These are phyloP conservation scores for Erodium maritimum DNA, from an alignment of 345 rosid species.

Conservation along the genomic window DNA sequence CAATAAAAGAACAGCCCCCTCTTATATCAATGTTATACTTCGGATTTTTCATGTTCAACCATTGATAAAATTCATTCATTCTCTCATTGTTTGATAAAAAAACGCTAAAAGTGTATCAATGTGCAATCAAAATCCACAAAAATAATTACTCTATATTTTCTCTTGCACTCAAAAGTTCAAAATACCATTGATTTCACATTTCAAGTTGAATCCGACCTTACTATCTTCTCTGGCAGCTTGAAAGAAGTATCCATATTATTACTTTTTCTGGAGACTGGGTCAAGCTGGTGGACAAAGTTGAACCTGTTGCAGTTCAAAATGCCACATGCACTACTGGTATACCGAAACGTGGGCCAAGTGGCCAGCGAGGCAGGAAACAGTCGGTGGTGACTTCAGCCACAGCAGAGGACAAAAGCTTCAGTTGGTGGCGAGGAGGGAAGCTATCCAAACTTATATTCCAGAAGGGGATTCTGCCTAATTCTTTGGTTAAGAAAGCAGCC, in stretches of 20 bases:
- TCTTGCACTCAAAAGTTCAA: no score
- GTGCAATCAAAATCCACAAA: no score
- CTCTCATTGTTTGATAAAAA: no score
- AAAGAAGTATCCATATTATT: conserved; percentile 47
- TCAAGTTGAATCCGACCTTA: conserved; percentile 4
- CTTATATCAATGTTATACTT: background rate
- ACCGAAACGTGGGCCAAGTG: conserved; percentile 59
- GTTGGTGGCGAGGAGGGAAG: conserved; percentile 91
- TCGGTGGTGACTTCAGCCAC: conserved; percentile 28
- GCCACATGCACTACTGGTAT: conserved; percentile 26
- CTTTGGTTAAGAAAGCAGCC: conserved; percentile 50
- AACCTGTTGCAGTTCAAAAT: conserved; percentile 40
- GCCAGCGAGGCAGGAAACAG: conserved; percentile 48
- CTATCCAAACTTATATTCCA: conserved; percentile 41
- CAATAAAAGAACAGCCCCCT: background rate
- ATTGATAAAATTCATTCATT: background rate
- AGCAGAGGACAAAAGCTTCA: conserved; percentile 45
- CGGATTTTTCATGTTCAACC: background rate
- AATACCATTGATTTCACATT: no score
- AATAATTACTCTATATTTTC: no score
- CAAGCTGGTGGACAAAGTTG: conserved; percentile 58
- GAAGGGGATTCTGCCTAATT: conserved; percentile 57
- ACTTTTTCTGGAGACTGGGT: conserved; percentile 72
- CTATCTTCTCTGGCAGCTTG: conserved; percentile 49
- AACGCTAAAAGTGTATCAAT: background rate